Evolutionary conservation across 306 rosid genomes (phyloP).

Genomic region (Oemleria cerasiformis): DNA sequence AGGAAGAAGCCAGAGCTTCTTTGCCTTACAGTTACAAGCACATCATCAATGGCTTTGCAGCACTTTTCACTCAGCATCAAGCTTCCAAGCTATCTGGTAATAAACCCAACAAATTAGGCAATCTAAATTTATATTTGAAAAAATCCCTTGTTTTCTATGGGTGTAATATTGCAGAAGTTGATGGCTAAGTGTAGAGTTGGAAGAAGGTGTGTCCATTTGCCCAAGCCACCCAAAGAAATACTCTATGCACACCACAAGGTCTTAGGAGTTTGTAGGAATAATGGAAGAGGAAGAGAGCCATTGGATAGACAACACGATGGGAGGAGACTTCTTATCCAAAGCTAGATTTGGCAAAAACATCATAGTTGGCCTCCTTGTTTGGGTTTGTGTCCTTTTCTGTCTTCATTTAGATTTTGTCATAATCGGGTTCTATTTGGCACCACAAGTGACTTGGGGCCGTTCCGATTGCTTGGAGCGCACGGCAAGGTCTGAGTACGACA

Average conservation of each 20-base stretch:
- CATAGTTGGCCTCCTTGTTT: slow-evolving; percentile 70
- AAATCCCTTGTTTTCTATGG: neutral
- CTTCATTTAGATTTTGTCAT: no score
- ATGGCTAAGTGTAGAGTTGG: slow-evolving; percentile 12
- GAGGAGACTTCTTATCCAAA: slow-evolving; percentile 40
- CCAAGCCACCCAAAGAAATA: slow-evolving; percentile 29
- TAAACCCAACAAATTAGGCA: neutral
- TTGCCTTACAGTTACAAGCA: slow-evolving; percentile 81
- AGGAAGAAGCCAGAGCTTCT: slow-evolving; percentile 60
- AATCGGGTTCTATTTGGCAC: no score
- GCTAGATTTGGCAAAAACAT: slow-evolving; percentile 58
- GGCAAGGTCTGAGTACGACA: no score
- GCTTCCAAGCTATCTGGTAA: slow-evolving; percentile 66
- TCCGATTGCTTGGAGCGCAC: no score
- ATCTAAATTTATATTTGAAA: no score
- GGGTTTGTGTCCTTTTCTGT: no score
- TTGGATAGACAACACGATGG: neutral
- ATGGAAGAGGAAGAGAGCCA: slow-evolving; percentile 28
- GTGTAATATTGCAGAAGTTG: slow-evolving; percentile 7
- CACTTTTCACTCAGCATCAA: slow-evolving; percentile 63
- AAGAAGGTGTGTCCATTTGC: slow-evolving; percentile 29
- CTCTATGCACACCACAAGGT: slow-evolving; percentile 38
- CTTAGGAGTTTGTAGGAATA: slow-evolving; percentile 33
- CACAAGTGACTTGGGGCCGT: no score
- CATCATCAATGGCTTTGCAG: slow-evolving; percentile 88